Base-by-base conservation (phyloP, 2,329 filamentous ascomycete species). In the Talaromyces verruculosus region DNA sequence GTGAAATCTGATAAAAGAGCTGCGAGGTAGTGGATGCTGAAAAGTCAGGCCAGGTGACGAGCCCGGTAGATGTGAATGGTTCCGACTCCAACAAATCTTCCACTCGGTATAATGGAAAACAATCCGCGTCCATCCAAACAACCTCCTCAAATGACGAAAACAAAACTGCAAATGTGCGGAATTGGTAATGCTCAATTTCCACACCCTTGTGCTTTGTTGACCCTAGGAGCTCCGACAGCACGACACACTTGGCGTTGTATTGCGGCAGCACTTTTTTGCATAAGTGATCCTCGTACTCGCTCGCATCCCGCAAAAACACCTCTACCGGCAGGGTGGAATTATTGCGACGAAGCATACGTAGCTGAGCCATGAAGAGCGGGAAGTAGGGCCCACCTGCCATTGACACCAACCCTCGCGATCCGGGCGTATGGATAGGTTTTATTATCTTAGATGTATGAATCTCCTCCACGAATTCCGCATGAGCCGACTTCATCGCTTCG, bases 121-220 rank as follows among this genome's bases (percentile, higher is more conserved):
- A 81, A 70, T 87, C 85, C 64, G 84, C 83, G 70, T 88, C 86
- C 71, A 88, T 81, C 74, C 85, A 87, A 19, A 88, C 77, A 11
- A 86, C 80, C 63, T 87, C 80, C 71, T 87, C 83, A 68, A 87
- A 88, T 3, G 84, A 83, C 1, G 85, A 87, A 68, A 87, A 84
- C 2, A 88, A 76, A 19, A 88, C 81, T 3, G 85, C 79, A 68
- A 87, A 83, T 43, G 84, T 79, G 72, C 88, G 87, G 76, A 84
- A 83, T 70, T 88, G 85, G 71, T 81, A 86, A 63, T 80, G 76
- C 25, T 73, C 74, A 62, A 84, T 77, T 35, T 73, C 69, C 8
- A 76, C 70, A 4, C 73, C 70, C 57, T 74, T 67, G 53, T 65
- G 59, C 39, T 65, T 65, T 10, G 65, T 67, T 8, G 62, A 63